Conservation (phyloP, 2,329 filamentous ascomycete genomes). For the Xenosphaeropsis pyriputrescens region DNA sequence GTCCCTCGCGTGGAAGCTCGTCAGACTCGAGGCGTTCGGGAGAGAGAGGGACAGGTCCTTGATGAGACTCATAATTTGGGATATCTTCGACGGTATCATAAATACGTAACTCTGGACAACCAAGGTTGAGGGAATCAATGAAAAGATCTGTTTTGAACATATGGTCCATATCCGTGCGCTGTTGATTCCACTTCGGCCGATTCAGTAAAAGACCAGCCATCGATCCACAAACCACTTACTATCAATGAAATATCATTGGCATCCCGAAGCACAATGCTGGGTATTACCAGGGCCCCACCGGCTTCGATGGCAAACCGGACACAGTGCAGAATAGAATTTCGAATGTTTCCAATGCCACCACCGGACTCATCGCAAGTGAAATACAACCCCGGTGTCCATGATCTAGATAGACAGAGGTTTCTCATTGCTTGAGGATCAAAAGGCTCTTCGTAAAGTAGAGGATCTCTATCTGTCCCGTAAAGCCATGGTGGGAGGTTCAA, state of each 20-base stretch:
- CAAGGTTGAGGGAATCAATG: background rate
- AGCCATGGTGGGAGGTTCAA: no score
- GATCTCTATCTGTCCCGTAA: no score
- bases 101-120: background rate
- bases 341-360: slow-evolving; percentile 21
- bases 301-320: slow-evolving; percentile 20
- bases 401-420: slow-evolving; percentile 2
- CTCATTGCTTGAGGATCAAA: background rate
- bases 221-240: no score
- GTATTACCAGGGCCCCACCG: slow-evolving; percentile 11
- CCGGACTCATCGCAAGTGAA: slow-evolving; percentile 20
- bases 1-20: background rate
- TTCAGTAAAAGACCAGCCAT: no score
- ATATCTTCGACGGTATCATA: background rate
- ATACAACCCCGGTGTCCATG: slow-evolving; percentile 16
- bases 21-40: background rate
- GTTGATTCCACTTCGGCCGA: background rate
- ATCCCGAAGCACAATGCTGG: background rate
- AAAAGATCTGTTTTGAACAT: background rate
- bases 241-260: background rate
- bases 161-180: background rate
- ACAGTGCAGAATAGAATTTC: slow-evolving; percentile 21
- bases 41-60: background rate
- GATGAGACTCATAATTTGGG: background rate
- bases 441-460: background rate